Conservation (phyloP, 345 rosid genomes). For the Acer campestre region DNA sequence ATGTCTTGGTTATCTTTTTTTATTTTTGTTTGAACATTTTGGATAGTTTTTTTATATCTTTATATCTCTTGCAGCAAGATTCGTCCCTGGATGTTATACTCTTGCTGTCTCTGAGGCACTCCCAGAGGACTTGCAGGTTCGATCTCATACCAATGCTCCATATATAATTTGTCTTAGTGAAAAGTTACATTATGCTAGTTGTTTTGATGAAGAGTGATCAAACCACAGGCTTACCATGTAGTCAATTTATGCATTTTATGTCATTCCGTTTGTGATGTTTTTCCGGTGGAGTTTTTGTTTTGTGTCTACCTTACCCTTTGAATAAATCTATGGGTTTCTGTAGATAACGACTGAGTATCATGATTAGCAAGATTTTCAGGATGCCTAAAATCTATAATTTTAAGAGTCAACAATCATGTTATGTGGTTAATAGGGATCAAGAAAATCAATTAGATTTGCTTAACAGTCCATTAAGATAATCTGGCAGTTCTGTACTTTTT, state of each 20-base stretch:
- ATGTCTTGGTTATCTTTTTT: not conserved
- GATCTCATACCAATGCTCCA: conserved; percentile 9
- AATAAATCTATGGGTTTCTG: conserved; percentile 1
- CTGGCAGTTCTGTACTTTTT: not conserved
- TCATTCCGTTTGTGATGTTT: not conserved
- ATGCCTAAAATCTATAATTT: no score
- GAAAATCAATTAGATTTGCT: not conserved
- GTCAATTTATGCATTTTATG: not conserved
- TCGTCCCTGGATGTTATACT: conserved; percentile 86
- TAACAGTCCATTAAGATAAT: not conserved
- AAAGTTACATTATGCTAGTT: not conserved
- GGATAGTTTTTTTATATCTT: not conserved
- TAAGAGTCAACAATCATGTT: not conserved
- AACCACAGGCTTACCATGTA: not conserved
- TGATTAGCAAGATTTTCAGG: not conserved
- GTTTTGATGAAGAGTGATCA: not conserved
- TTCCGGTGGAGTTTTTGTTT: not conserved
- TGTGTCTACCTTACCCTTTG: not conserved
- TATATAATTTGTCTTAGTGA: not conserved
- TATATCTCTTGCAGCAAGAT: conserved; percentile 53
- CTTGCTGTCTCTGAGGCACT: conserved; percentile 85
- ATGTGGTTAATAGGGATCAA: not conserved
- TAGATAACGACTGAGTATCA: not conserved
- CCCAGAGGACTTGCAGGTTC: conserved; percentile 84
- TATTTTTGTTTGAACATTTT: not conserved